Evolutionary conservation across 2,329 filamentous ascomycete genomes (phyloP), one percentile per base, ranked within the genome.

Genomic region (Xylariaceae sp.): DNA sequence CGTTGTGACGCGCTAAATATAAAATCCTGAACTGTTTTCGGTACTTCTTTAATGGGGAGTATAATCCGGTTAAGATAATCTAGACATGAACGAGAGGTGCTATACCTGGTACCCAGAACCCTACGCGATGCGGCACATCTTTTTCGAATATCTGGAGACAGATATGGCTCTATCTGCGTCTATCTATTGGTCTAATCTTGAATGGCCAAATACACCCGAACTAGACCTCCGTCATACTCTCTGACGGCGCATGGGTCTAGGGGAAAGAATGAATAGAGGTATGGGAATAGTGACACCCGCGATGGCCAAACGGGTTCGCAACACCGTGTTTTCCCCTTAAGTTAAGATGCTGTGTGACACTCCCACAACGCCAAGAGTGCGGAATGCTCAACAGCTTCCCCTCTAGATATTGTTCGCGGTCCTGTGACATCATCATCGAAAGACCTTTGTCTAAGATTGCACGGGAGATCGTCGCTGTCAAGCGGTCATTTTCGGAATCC

Each of bases 341-440:
- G 20, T 6, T 20, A 26, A 37, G 7, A 32, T 16, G 12, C n/a
- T 40, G 46, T 48, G 48, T 40, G 16, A 47, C 41, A 21, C 51
- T 61, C 52, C 49, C 54, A 54, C 54, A 40, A 57, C 37, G 57
- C 57, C 60, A 56, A 62, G 54, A 50, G 42, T 29, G 40, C 45
- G 40, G 42, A 44, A 46, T 50, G 51, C 60, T 55, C 32, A 54
- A 60, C 44, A 47, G 23, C 23, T 53, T 56, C 52, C 60, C 57
- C 54, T 60, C 60, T 53, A 52, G 45, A 50, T 16, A 44, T 26
- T 26, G 51, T 58, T 48, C 40, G 50, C 47, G 56, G 53, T 48
- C 18, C 40, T 44, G 56, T 63, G 61, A 63, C 61, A 63, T 63
- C 61, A 61, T 59, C 48, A 60, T 61, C 61, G 59, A 63, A 58